Evolutionary conservation across 2,329 filamentous ascomycete genomes (phyloP), one percentile per base, ranked within the genome.

Genomic region (Blastomyces parvus): DNA sequence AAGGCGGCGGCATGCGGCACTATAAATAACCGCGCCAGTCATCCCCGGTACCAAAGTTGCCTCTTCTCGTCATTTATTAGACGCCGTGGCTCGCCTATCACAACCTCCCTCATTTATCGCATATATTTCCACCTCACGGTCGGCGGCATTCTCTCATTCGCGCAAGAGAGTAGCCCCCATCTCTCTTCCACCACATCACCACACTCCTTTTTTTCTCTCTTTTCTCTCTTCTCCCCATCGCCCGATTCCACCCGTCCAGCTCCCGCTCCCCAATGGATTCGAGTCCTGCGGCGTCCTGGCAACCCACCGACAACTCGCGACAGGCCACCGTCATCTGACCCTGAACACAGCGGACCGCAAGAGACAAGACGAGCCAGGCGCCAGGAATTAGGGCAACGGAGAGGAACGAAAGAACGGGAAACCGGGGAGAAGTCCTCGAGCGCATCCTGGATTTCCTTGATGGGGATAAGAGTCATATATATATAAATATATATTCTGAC

Each of bases 261-360:
- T 40, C 59, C 30, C 44, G 44, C 59, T 44, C 57, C 57, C 59
- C 22, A 60, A 60, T 60, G 59, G 59, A 60, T 60, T 60, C 59
- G 42, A 25, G 48, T 50, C 22, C 59, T 38, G 17, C 19, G 59
- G 46, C 33, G 44, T 60, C 38, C 59, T 60, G 59, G 59, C 42
- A 60, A 40, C 42, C 46, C 48, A 40, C 19, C 59, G 44, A 33
- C 59, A 44, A 60, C 19, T 60, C 48, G 59, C 59, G 59, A 60
- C 46, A 25, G 22, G 42, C 27, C 59, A 36, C 56, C 22, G 19
- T 46, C 9, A 48, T 46, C 42, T 59, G 57, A 59, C 57, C 57
- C 13, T n/a, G 33, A 46, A 40, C 33, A n/a, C n/a, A 57, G 52
- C 27, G 14, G 27, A 55, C 27, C 27, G 17, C 52, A 55, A 14